Percentiles rank a stretch among this genome's conserved stretches.
Evolutionary conservation across 768 basidiomycete genomes (phyloP).

Genomic region (Suillus placidus): DNA sequence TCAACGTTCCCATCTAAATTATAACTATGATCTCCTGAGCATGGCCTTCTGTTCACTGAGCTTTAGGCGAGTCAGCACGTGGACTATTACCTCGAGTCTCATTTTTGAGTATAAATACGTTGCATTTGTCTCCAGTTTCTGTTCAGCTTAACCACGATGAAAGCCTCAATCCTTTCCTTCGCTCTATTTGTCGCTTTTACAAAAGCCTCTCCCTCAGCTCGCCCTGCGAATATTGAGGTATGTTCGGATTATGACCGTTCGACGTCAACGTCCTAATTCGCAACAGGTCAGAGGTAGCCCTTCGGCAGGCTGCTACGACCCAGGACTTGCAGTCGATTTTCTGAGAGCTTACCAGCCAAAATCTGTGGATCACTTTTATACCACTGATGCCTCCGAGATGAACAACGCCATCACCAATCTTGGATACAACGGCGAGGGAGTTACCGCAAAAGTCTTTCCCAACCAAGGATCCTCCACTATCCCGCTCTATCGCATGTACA

Average conservation of each 20-base stretch:
- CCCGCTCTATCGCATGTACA: constrained; percentile 26
- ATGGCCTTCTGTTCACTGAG: too few relatives aligned
- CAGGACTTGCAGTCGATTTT: too few relatives aligned
- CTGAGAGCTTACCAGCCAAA: too few relatives aligned
- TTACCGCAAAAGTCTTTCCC: constrained; percentile 20
- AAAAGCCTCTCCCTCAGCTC: background rate
- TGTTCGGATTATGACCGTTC: background rate
- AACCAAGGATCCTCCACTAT: constrained; percentile 13
- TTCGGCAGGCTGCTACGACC: too few relatives aligned
- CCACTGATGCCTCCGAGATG: constrained; percentile 14
- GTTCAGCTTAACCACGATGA: background rate
- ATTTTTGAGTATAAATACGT: background rate
- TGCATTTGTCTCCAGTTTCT: background rate
- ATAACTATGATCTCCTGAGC: too few relatives aligned
- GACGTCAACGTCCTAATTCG: background rate
- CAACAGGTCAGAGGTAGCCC: too few relatives aligned
- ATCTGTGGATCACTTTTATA: background rate
- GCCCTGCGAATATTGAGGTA: background rate
- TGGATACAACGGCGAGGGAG: constrained; percentile 20
- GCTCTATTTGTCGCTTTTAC: background rate
- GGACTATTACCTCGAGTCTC: background rate
- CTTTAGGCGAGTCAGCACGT: too few relatives aligned
- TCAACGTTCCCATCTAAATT: too few relatives aligned
- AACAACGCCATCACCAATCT: constrained; percentile 15
- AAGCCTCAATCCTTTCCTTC: background rate